phyloP scores from a whole-genome alignment of 2,329 filamentous ascomycete species.

The Fusarium tricinctum region DNA sequence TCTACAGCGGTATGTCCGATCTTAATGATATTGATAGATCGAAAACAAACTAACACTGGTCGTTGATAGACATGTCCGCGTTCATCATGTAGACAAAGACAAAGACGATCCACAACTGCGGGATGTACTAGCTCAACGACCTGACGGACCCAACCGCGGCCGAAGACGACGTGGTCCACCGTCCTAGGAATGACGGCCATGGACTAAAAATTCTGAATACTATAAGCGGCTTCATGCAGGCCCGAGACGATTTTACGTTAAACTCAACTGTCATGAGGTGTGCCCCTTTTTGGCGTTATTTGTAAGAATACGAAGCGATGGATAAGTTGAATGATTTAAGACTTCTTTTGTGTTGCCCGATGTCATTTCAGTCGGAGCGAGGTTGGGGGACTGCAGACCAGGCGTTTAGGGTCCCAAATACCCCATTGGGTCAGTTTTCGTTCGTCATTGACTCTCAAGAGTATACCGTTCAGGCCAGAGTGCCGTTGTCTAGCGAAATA shows the following conservation, averaged over 20 bases:
- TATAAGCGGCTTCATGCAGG: not conserved
- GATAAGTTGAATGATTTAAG: conserved; percentile 13
- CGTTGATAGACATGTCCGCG: conserved; percentile 82
- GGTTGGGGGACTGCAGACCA: conserved; percentile 24
- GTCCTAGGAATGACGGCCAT: conserved; percentile 34
- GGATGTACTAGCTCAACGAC: conserved; percentile 86
- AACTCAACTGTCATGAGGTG: conserved; percentile 13
- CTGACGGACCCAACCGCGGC: conserved; percentile 86
- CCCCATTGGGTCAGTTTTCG: conserved; percentile 42
- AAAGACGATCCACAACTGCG: conserved; percentile 87
- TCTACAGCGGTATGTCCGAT: conserved; percentile 79
- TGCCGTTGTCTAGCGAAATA: conserved; percentile 31
- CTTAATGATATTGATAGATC: not conserved
- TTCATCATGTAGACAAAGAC: conserved; percentile 90
- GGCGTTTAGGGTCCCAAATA: conserved; percentile 48
- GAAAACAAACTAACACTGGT: conserved; percentile 9
- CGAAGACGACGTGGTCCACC: conserved; percentile 75
- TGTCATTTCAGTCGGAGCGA: conserved; percentile 13
- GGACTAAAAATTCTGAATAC: not conserved
- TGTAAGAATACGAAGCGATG: conserved; percentile 37
- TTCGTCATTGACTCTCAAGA: conserved; percentile 18
- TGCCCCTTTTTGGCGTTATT: conserved; percentile 30
- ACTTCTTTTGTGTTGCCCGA: conserved; percentile 9
- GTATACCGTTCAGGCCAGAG: conserved; percentile 31
- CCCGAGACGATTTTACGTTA: conserved; percentile 26